Evolutionary conservation across 1,284 basidiomycete species (phyloP).

Genomic region (Sphagnurus paluster): DNA sequence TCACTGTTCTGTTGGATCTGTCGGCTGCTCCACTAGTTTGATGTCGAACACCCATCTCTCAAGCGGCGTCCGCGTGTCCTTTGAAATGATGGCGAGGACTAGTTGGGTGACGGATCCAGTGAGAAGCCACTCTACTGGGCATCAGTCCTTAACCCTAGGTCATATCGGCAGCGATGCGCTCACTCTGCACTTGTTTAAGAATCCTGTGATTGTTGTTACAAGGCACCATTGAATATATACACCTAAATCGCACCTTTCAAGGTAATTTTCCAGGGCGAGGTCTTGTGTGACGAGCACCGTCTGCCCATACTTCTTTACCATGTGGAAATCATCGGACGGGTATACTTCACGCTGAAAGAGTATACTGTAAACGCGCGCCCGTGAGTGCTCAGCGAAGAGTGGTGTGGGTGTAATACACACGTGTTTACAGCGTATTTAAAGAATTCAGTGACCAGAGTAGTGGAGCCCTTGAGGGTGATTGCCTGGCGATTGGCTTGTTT

Average conservation of each 20-base stretch:
- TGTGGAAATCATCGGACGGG: constrained; percentile 97
- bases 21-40: constrained; percentile 68
- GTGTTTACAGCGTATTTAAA: constrained; percentile 98
- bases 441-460: constrained; percentile 96
- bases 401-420: constrained; percentile 50
- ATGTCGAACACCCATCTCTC: constrained; percentile 99
- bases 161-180: constrained; percentile 31
- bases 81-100: constrained; percentile 94
- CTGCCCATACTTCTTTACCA: constrained; percentile 98
- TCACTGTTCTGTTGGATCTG: constrained; percentile 50
- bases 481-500: constrained; percentile 74
- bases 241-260: constrained; percentile 63
- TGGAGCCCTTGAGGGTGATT: constrained; percentile 95
- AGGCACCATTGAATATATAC: constrained; percentile 11
- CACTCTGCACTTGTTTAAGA: constrained; percentile 87
- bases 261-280: constrained; percentile 88
- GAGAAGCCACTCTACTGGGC: constrained; percentile 81
- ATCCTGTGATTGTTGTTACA: constrained; percentile 53
- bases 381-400: constrained; percentile 4
- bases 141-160: constrained; percentile 12
- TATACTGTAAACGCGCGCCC: constrained; percentile 56
- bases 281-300: constrained; percentile 95
- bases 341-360: constrained; percentile 97
- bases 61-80: constrained; percentile 87
- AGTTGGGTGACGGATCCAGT: constrained; percentile 89